Base-by-base conservation (phyloP, 2,329 filamentous ascomycete genomes). In the Microdochium paspali region DNA sequence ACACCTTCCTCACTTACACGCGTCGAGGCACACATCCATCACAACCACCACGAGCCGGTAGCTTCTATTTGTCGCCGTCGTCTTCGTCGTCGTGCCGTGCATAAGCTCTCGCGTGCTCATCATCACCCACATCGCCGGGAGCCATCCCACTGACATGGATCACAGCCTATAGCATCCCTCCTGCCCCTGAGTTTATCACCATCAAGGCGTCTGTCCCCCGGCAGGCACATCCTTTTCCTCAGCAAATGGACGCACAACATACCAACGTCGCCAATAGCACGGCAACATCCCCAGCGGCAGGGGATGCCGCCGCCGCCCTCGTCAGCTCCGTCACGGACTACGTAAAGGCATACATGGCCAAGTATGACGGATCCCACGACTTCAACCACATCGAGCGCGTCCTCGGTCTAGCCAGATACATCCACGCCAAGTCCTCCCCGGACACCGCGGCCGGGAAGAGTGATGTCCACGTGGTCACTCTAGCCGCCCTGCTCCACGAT, bases 321-420 rank as follows among this genome's bases (percentile, higher is more conserved):
- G 68, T 80, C 60, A 65, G 69, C 26, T 60, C 71, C 45, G 77
- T 84, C 50, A 80, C 78, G 18, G 66, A 68, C 43, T 87, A 84
- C 61, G 82, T 88, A 46, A 70, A 80, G 58, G 69, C 73, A 39
- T 89, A 86, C 71, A 91, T 90, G 84, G 72, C 79, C 43, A 73
- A 78, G 52, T 88, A 88, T 66, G 90, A 96, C 67, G 81, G 81
- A 46, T 95, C 88, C 2, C 90, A 96, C 70, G 88, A 95, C 69
- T 94, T 87, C 71, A 72, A 79, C 48, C 90, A 96, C 65, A 87
- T 95, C 58, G 71, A 81, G 52, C 84, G 90, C 46, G 90, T 96
- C 21, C 69, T 90, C 21, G 74, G 77, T n/a, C 77, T 93, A 30
- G 79, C 89, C 6, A 79, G 79, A 43, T 69, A 76, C 54, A 84